Base-by-base conservation (phyloP, 1,284 basidiomycete genomes). In the Cutaneotrichosporon arboriforme region DNA sequence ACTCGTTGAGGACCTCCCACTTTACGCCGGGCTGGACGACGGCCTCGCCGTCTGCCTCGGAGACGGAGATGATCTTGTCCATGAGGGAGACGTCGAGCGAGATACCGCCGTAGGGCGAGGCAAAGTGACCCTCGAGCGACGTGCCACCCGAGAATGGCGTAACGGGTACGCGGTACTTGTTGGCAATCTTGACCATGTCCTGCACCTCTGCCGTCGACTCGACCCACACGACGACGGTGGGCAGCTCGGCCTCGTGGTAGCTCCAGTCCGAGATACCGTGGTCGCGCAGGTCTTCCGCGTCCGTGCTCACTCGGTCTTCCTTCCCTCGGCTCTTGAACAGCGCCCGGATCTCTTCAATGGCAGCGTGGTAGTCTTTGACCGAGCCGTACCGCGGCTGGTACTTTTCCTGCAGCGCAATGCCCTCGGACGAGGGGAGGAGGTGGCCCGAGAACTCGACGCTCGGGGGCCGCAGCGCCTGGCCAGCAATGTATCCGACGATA, bases 1-100 rank as follows among this genome's bases (percentile, higher is more conserved):
- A 79, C 18, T 83, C 82, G 64, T 97, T 97, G 40, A 97, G 80
- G 20, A 88, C 85, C 77, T 91, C 84, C 87, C 90, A 96, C 36
- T 83, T 81, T 15, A 83, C 79, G 7, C 89, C 92, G n/a, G 90
- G 80, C 68, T 91, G 88, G 56, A 86, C 87, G 1, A 88, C 82
- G 10, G 88, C 75, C 66, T 92, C 89, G 9, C 85, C 84, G 65
- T 94, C 90, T 8, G 80, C 81, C 73, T 85, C 86, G 22, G 51
- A 60, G 17, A 65, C 35, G 20, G 81, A 80, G 15, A 94, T 66
- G 47, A 97, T 87, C 57, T 82, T 81, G 72, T 92, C 83, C 93
- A 97, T 97, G 13, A 76, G 76, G 1, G 83, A 83, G 74, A 97
- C 77, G 72, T 97, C 91, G 21, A 97, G 77, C 56, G 87, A 90